Percentiles rank a stretch among this genome's conserved stretches.
These are phyloP conservation scores for Exophiala oligosperma DNA, from an alignment of 2,329 filamentous ascomycete species.

Conservation along the genomic window DNA sequence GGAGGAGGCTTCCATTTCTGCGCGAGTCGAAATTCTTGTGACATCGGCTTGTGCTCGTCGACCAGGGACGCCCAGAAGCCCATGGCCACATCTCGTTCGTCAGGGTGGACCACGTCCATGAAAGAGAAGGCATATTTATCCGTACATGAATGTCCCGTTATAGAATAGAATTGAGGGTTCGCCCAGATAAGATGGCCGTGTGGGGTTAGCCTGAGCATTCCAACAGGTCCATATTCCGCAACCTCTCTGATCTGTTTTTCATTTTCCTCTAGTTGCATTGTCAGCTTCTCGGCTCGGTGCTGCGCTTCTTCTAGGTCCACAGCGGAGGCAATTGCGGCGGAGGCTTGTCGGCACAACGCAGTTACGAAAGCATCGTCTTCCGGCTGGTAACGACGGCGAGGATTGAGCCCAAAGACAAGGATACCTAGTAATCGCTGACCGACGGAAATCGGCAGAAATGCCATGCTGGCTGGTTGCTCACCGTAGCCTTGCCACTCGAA, in stretches of 20 bases:
- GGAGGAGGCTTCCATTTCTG: slow-evolving; percentile 21
- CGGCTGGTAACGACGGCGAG: slow-evolving; percentile 14
- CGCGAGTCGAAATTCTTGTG: slow-evolving; percentile 15
- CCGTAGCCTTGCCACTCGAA: slow-evolving; percentile 22
- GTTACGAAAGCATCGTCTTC: slow-evolving; percentile 22
- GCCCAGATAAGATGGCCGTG: slow-evolving; percentile 20
- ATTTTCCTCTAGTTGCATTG: slow-evolving; percentile 18
- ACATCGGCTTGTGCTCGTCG: slow-evolving; percentile 3
- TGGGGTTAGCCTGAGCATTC: slow-evolving; percentile 5
- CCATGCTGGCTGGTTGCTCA: slow-evolving; percentile 13
- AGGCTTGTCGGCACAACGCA: slow-evolving; percentile 17
- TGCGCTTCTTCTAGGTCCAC: slow-evolving; percentile 20
- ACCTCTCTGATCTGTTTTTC: slow-evolving; percentile 21
- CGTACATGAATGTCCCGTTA: slow-evolving; percentile 21
- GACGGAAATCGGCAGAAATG: slow-evolving; percentile 22
- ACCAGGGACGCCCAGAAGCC: slow-evolving; percentile 6
- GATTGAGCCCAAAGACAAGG: slow-evolving; percentile 23
- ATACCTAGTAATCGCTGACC: slow-evolving; percentile 20
- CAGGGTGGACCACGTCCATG: slow-evolving; percentile 17
- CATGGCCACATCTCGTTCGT: slow-evolving; percentile 11
- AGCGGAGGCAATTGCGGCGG: slow-evolving; percentile 17
- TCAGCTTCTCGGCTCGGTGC: slow-evolving; percentile 17
- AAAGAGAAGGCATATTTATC: slow-evolving; percentile 23
- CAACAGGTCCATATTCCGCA: slow-evolving; percentile 21
- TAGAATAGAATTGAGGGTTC: slow-evolving; percentile 24